phyloP scores from a whole-genome alignment of 768 basidiomycete species.

The Suillus subaureus region DNA sequence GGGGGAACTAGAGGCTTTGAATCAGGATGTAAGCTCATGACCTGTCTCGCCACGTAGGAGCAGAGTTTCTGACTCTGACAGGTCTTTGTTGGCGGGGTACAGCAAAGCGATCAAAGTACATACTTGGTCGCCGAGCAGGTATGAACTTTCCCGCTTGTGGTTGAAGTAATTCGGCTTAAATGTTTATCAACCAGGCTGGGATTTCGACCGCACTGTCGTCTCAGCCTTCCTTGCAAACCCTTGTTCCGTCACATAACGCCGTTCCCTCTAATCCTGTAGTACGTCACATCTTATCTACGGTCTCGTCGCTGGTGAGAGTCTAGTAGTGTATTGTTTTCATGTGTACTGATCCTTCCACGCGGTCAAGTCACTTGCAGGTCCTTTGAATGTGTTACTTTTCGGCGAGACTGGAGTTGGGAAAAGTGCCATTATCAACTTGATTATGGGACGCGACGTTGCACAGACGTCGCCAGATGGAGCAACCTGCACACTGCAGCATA shows the following conservation, averaged over 20 bases:
- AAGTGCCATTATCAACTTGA: conserved; percentile 47
- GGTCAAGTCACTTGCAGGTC: background rate
- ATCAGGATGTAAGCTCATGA: background rate
- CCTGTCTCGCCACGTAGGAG: background rate
- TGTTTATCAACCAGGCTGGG: background rate
- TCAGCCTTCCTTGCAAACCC: background rate
- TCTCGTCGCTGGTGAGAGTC: background rate
- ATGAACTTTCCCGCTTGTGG: background rate
- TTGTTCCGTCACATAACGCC: background rate
- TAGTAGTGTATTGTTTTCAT: background rate
- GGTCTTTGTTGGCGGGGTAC: background rate
- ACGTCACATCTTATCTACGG: background rate
- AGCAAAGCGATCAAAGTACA: too few relatives aligned
- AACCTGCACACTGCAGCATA: conserved; percentile 40
- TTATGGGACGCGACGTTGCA: conserved; percentile 33
- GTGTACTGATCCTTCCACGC: background rate
- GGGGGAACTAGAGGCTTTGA: background rate
- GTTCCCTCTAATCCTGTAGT: background rate
- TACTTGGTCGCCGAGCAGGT: background rate
- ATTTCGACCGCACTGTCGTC: too few relatives aligned
- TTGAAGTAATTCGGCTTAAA: background rate
- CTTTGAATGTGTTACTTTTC: conserved; percentile 43
- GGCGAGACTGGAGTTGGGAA: conserved; percentile 46
- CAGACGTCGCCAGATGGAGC: conserved; percentile 30
- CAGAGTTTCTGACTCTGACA: background rate